Base-by-base conservation (phyloP, 257 asterid genomes). In the Salvia hispanica region DNA sequence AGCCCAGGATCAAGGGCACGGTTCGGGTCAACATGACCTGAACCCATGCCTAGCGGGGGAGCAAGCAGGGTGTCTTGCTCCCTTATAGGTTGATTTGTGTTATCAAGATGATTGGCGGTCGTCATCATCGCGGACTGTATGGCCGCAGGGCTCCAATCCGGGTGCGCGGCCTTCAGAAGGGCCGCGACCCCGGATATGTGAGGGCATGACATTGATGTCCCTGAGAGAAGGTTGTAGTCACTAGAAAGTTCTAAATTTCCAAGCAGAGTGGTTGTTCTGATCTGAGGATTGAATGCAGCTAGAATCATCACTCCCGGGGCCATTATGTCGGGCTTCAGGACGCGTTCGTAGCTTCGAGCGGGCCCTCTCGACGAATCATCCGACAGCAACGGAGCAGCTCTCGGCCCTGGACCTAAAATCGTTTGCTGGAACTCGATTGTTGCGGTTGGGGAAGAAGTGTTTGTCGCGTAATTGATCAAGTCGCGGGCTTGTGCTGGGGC, bases 121-220 rank as follows among this genome's bases (percentile, higher is more conserved):
- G 84, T 82, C 86, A 79, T 82, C 80, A 82, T 72, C 6, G 84
- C 86, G 0, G 86, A 82, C 31, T 77, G 79, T 28, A 82, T 76
- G 0, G 84, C 82, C 4, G 80, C 63, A 7, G 86, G 80, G 52
- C 82, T 76, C 86, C 86, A 82, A 1, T 78, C 75, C 0, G 86
- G 86, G 14, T 58, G 47, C 3, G 64, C 84, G 0, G 77, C 71
- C 66, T 79, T 82, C 16, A 82, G 67, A 11, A 82, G 77, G 0
- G 84, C 84, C 0, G 79, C 87, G 5, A 61, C 9, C 7, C 87
- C 84, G 0, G 84, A 66, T 8, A 80, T 70, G 16, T 82, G 87
- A 36, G 87, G 87, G 37, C 82, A 77, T 0, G 82, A 51, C 84
- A 82, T 79, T 14, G 87, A 82, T 58, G 87, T 79, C 2, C 87